A percentile compares a stretch with the other conserved stretches of the same genome.
Conservation (phyloP, 106 monocot species). For the Amphibolis antarctica region DNA sequence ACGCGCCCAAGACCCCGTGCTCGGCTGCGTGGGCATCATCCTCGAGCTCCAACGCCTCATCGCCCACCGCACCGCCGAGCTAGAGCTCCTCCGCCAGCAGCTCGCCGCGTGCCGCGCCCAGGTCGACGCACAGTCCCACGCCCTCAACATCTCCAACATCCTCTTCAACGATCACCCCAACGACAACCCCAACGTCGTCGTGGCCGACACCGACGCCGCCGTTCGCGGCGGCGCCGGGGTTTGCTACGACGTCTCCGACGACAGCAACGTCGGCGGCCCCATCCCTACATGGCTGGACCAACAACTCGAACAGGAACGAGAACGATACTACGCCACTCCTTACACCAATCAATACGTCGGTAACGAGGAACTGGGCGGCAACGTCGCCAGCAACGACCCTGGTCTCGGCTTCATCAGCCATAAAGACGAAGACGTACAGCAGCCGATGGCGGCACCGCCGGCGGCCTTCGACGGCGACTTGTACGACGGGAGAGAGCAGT, state of each 20-base stretch:
- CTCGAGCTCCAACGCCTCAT: not conserved
- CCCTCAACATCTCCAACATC: not conserved
- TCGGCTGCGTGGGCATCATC: constrained; percentile 1
- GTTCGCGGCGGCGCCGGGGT: not conserved
- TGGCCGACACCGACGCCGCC: not conserved
- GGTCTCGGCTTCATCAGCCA: no score
- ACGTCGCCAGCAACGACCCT: no score
- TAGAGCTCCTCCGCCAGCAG: not conserved
- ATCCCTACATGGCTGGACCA: not conserved
- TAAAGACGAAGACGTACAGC: no score
- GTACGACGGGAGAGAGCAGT: no score
- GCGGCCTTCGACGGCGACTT: no score
- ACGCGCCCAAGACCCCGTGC: constrained; percentile 9
- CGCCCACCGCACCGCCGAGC: not conserved
- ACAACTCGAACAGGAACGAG: no score
- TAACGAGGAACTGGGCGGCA: no score
- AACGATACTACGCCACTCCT: no score
- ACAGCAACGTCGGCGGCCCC: not conserved
- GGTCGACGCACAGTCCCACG: not conserved
- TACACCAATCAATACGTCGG: no score
- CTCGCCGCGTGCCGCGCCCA: not conserved
- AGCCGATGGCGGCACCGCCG: no score
- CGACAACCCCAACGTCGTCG: not conserved
- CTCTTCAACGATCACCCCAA: not conserved
- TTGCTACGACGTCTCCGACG: not conserved